Percentiles rank a stretch among this genome's conserved stretches.
Evolutionary conservation across 345 rosid genomes (phyloP).

Genomic region (Eutrema yunnanense): DNA sequence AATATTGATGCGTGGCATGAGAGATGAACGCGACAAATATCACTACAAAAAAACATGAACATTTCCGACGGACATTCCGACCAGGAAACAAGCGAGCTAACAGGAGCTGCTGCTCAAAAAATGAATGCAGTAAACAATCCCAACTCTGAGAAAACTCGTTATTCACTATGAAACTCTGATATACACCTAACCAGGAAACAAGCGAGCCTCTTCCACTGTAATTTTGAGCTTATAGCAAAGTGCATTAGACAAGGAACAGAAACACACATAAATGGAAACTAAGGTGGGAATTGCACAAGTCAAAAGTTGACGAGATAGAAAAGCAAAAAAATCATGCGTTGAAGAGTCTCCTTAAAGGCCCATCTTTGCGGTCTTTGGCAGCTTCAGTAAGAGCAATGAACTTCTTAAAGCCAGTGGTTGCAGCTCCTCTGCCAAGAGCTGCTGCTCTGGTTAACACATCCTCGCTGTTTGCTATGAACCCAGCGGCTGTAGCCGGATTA

Average conservation of each 20-base stretch:
- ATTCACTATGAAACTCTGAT: not conserved
- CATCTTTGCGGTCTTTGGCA: conserved; percentile 94
- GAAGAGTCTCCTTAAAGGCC: conserved; percentile 92
- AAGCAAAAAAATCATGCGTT: conserved; percentile 40
- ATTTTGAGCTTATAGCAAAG: not conserved
- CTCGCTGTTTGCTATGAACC: conserved; percentile 80
- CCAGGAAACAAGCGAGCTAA: too few species aligned
- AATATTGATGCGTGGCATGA: not conserved
- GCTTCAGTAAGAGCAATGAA: conserved; percentile 99
- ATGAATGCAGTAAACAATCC: too few species aligned
- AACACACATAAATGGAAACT: not conserved
- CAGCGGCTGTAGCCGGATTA: conserved; percentile 41
- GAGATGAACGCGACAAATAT: too few species aligned
- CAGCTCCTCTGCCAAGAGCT: conserved; percentile 97
- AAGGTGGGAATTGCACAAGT: not conserved
- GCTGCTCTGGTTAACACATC: conserved; percentile 95
- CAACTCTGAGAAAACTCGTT: too few species aligned
- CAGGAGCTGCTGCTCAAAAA: too few species aligned
- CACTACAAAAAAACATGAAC: too few species aligned
- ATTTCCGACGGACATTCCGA: too few species aligned
- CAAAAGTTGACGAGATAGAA: not conserved
- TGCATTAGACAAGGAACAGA: not conserved
- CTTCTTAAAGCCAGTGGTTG: conserved; percentile 95
- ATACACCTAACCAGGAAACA: not conserved
- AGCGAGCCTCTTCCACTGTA: not conserved